Percentiles rank a stretch among this genome's conserved stretches.
Evolutionary conservation across 2,329 filamentous ascomycete species (phyloP).

Genomic region (Ascochyta rabiei): DNA sequence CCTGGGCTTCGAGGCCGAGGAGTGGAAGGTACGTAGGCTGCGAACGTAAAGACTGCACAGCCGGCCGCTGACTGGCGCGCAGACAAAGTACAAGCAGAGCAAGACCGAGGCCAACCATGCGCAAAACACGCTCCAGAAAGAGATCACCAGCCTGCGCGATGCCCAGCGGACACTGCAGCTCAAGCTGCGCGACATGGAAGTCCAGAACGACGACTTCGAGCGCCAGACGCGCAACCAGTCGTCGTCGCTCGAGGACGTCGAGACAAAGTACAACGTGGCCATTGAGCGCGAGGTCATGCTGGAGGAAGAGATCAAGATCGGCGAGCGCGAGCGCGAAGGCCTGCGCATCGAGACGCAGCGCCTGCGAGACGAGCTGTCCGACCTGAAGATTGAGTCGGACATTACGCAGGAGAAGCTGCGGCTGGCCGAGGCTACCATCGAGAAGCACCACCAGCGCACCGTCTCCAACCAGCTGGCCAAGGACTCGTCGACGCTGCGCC

Average conservation of each 20-base stretch:
- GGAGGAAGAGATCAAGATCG: constrained; percentile 90
- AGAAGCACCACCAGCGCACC: constrained; percentile 58
- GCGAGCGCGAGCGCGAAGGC: constrained; percentile 88
- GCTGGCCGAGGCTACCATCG: constrained; percentile 63
- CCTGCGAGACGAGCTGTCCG: constrained; percentile 86
- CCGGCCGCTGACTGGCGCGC: constrained; percentile 7
- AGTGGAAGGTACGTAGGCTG: constrained; percentile 82
- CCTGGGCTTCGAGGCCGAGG: constrained; percentile 86
- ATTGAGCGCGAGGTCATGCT: constrained; percentile 92
- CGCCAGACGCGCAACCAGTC: constrained; percentile 94
- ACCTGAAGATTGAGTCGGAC: constrained; percentile 93
- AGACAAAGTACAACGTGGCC: constrained; percentile 94
- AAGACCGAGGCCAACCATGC: constrained; percentile 85
- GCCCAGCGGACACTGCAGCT: constrained; percentile 80
- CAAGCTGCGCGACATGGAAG: constrained; percentile 90
- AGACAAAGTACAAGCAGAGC: constrained; percentile 96
- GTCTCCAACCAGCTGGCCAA: constrained; percentile 56
- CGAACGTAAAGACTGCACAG: background rate
- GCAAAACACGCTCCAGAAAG: constrained; percentile 88
- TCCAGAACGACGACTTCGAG: constrained; percentile 98
- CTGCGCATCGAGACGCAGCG: constrained; percentile 91
- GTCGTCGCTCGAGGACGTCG: constrained; percentile 93
- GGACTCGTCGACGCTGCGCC: constrained; percentile 50
- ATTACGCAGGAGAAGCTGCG: constrained; percentile 93
- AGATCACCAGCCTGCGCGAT: constrained; percentile 90